A percentile compares a stretch with the other conserved stretches of the same genome.
These are phyloP conservation scores for Sugiyamaella floridensis DNA, from an alignment of 805 yeast genomes.

Conservation along the genomic window DNA sequence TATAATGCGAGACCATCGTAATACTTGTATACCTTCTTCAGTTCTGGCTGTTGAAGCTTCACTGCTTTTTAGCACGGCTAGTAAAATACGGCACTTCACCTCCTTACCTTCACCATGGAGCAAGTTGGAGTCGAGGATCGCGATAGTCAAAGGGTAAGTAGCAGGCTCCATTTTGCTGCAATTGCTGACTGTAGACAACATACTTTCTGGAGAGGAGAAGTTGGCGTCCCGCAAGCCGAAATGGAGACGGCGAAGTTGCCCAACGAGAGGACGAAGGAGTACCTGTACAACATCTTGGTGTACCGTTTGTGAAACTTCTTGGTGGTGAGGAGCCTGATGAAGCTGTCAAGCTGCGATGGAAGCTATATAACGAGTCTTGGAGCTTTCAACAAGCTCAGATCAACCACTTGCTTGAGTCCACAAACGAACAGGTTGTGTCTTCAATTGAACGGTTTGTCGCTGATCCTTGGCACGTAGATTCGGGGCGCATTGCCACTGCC, in stretches of 20 bases:
- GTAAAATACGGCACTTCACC: not conserved
- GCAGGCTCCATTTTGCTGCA: conserved; percentile 1
- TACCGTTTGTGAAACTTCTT: conserved; percentile 40
- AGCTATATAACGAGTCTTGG: conserved; percentile 38
- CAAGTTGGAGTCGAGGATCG: conserved; percentile 6
- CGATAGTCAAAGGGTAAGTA: conserved; percentile 18
- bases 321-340: conserved; percentile 39
- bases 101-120: not conserved
- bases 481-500: conserved; percentile 22
- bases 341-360: conserved; percentile 36
- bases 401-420: conserved; percentile 26
- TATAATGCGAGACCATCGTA: not conserved
- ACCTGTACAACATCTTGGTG: conserved; percentile 15
- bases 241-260: conserved; percentile 1
- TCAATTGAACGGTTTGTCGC: conserved; percentile 13
- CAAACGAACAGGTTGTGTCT: conserved; percentile 13
- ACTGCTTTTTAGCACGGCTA: no score
- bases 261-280: conserved; percentile 6
- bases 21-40: not conserved
- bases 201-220: conserved; percentile 12
- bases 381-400: conserved; percentile 29
- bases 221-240: not conserved
- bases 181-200: conserved; percentile 14
- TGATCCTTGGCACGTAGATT: conserved; percentile 14
- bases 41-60: no score